Base-by-base conservation (phyloP, 768 basidiomycete genomes). In the Rhodotorula toruloides region DNA sequence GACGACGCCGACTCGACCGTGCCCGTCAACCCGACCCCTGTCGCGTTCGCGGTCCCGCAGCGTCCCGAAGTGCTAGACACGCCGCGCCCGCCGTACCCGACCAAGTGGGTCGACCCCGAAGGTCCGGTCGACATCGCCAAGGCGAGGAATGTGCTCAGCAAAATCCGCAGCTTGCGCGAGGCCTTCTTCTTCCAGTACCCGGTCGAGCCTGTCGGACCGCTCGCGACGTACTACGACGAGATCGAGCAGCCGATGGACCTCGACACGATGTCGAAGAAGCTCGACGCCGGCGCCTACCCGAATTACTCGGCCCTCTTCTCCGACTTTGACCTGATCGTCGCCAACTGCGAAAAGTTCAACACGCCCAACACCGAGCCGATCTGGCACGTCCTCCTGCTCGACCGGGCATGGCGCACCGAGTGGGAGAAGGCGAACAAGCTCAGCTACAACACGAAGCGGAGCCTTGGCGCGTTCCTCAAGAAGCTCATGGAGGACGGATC, bases 161-260 rank as follows among this genome's bases (percentile, higher is more conserved):
- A 70, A 31, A 74, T 92, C 13, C 76, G 78, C 56, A 87, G 82
- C 73, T 73, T 87, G 25, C 83, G 85, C 4, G 88, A 91, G 74
- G 83, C 85, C 46, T 78, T 76, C 36, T 86, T 91, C 64, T 97
- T 97, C 79, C 74, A 81, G 54, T 81, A 83, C 31, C 90, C 94
- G 6, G 94, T 97, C 27, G 87, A 97, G 76, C 88, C 93, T 7
- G 77, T 84, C 21, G 55, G 90, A 90, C 77, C 91, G 89, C 27
- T 94, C 89, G 76, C 94, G 53, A 92, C 91, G 90, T 93, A 98
- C 77, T 85, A 89, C 67, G 85, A 93, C 9, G 94, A 97, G 78
- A 94, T 98, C 75, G 79, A 84, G 65, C 67, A 68, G n/a, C 94
- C 94, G 11, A 97, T 97, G 94, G 92, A 97, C 78, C 86, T 97